Conservation (phyloP, 148 eudicot genomes). For the Chenopodium suecicum region DNA sequence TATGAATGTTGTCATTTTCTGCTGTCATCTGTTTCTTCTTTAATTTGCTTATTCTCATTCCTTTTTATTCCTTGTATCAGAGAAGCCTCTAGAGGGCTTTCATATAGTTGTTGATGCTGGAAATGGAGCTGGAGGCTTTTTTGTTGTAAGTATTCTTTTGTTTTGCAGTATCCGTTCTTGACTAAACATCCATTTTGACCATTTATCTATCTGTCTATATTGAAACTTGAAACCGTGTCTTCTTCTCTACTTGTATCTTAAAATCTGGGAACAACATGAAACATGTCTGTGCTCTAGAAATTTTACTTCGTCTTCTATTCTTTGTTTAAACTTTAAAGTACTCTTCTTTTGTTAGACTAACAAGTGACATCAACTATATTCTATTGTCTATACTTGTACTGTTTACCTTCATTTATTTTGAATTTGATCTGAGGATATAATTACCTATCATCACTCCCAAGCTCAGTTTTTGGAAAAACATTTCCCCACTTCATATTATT, state of each 20-base stretch:
- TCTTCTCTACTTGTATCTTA: neutral
- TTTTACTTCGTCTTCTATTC: neutral
- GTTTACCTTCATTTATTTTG: neutral
- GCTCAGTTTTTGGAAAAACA: neutral
- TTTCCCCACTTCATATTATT: neutral
- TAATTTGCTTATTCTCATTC: neutral
- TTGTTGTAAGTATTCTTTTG: slow-evolving; percentile 59
- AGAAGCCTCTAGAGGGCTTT: slow-evolving; percentile 95
- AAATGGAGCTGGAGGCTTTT: slow-evolving; percentile 99
- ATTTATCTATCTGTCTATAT: neutral
- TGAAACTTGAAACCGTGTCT: neutral
- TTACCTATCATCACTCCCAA: neutral
- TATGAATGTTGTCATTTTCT: neutral
- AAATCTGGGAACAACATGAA: neutral
- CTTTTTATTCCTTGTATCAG: slow-evolving; percentile 41
- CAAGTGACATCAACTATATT: neutral
- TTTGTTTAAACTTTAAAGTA: neutral
- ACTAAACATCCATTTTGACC: neutral
- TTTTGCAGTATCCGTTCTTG: neutral
- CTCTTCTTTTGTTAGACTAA: neutral
- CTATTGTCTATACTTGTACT: neutral
- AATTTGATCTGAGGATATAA: neutral
- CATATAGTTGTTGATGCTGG: slow-evolving; percentile 99
- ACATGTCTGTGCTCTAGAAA: too few species aligned
- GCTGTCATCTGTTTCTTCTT: neutral